Evolutionary conservation across 2,329 filamentous ascomycete species (phyloP).

Genomic region (Cytospora chrysosperma): DNA sequence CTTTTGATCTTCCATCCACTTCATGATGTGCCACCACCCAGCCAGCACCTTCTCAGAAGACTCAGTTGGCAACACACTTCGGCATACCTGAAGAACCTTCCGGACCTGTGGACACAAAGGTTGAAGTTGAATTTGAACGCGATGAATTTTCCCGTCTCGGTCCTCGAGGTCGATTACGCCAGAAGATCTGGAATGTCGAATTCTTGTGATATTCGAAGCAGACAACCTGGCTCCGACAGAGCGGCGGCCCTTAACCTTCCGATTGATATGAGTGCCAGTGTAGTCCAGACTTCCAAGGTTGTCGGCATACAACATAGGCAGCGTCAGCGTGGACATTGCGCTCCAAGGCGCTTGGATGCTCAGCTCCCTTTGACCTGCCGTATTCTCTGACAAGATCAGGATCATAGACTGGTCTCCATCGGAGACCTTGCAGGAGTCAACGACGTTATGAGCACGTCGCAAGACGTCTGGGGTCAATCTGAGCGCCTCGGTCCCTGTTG

Average conservation of each 20-base stretch:
- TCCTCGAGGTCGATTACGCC: conserved; percentile 68
- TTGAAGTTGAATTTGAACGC: conserved; percentile 65
- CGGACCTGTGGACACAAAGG: conserved; percentile 63
- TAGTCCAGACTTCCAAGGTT: conserved; percentile 61
- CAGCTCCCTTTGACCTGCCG: conserved; percentile 62
- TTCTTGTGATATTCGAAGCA: conserved; percentile 48
- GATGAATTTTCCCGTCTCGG: conserved; percentile 60
- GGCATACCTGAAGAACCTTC: conserved; percentile 60
- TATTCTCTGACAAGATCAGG: conserved; percentile 65
- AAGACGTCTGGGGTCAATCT: conserved; percentile 49
- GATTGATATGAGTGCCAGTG: conserved; percentile 49
- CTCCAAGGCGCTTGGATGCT: conserved; percentile 77
- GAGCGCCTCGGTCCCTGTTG: conserved; percentile 30
- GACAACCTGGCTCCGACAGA: conserved; percentile 46
- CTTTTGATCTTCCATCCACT: conserved; percentile 60
- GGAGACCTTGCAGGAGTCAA: conserved; percentile 69
- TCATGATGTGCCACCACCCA: conserved; percentile 72
- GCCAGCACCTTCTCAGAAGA: conserved; percentile 62
- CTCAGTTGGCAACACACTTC: conserved; percentile 60
- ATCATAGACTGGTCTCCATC: conserved; percentile 69
- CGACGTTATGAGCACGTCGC: conserved; percentile 63
- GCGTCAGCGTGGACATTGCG: conserved; percentile 62
- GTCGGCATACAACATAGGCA: conserved; percentile 60
- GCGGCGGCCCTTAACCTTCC: conserved; percentile 49
- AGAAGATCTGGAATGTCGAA: conserved; percentile 57